Evolutionary conservation across 1,139 yeast species (phyloP), one percentile per base, ranked within the genome.

Genomic region (Suhomyces guaymorum): DNA sequence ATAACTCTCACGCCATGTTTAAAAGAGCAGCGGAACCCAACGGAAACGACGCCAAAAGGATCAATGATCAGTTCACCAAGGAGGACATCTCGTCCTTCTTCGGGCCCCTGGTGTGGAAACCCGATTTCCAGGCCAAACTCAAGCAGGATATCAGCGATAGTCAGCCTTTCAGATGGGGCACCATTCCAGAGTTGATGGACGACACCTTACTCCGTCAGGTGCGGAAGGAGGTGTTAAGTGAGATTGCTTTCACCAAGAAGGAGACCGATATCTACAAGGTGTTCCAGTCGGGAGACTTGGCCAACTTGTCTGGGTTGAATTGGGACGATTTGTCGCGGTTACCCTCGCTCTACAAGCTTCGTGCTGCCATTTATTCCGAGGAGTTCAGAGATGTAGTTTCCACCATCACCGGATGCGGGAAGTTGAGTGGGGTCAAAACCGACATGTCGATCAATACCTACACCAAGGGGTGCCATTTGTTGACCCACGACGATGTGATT

Each of bases 191-290:
- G 22, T 64, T 92, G 33, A 73, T 94, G 37, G 78, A 90, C 54
- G 96, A 90, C 44, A 75, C 80, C 0, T 64, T 94, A 17, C 64
- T 94, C 37, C 69, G 94, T 45, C 72, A 75, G 25, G 98, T 94
- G 2, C 74, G 97, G 32, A 75, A 76, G 39, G 98, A 94, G 57
- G 90, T 94, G 24, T 73, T 87, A 48, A 67, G 72, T 5, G 85
- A 89, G 52, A 82, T 94, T 41, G 94, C 86, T 30, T 94, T 94
- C 66, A 89, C 97, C 13, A 80, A 82, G 52, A 94, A 92, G 60
- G 98, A 94, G 59, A 94, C 99, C 0, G 98, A 94, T 54, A 94
- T 94, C 43, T 94, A 94, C 62, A 90, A 88, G 57, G 96, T 94
- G 20, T 82, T 73, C 57, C 99, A 94, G 60, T 83, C 94, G 31